Conservation (phyloP, 768 basidiomycete genomes). For the Inosperma sp. region DNA sequence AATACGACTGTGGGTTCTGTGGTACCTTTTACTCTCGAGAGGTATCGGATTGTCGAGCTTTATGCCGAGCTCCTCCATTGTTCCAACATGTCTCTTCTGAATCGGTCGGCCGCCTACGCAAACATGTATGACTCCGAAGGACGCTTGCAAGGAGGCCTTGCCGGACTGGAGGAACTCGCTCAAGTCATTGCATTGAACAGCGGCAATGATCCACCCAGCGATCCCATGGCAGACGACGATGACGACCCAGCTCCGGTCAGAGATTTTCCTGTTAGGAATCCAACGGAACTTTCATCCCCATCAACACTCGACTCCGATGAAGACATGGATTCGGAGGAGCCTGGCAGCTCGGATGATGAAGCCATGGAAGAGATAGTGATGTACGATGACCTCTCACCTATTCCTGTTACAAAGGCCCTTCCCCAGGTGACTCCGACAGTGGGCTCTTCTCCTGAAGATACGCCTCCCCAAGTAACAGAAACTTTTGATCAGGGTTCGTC, state of each 20-base stretch:
- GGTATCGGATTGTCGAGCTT: conserved; percentile 93
- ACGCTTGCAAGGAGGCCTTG: conserved; percentile 80
- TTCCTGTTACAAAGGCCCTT: conserved; percentile 31
- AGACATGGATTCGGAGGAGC: conserved; percentile 65
- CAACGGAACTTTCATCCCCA: conserved; percentile 42
- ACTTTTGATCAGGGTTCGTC: not conserved
- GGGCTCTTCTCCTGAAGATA: conserved; percentile 26
- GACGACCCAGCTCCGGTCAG: conserved; percentile 60
- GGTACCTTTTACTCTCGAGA: conserved; percentile 85
- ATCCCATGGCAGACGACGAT: conserved; percentile 51
- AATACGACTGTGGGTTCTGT: conserved; percentile 71
- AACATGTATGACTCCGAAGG: conserved; percentile 80
- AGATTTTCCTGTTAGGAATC: conserved; percentile 62
- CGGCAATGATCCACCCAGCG: conserved; percentile 48
- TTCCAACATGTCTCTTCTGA: conserved; percentile 95
- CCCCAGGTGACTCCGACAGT: conserved; percentile 28
- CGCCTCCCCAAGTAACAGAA: conserved; percentile 8
- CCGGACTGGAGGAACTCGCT: conserved; percentile 81
- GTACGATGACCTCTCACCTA: conserved; percentile 50
- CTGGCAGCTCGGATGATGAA: conserved; percentile 74
- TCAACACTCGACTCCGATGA: conserved; percentile 63
- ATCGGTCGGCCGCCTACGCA: conserved; percentile 66
- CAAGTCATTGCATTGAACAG: conserved; percentile 68
- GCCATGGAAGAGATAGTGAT: conserved; percentile 80
- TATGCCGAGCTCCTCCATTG: conserved; percentile 96